Percentiles rank a stretch among this genome's conserved stretches.
These are phyloP conservation scores for Hanseniaspora sp. DNA, from an alignment of 1,139 yeast genomes.

Conservation along the genomic window DNA sequence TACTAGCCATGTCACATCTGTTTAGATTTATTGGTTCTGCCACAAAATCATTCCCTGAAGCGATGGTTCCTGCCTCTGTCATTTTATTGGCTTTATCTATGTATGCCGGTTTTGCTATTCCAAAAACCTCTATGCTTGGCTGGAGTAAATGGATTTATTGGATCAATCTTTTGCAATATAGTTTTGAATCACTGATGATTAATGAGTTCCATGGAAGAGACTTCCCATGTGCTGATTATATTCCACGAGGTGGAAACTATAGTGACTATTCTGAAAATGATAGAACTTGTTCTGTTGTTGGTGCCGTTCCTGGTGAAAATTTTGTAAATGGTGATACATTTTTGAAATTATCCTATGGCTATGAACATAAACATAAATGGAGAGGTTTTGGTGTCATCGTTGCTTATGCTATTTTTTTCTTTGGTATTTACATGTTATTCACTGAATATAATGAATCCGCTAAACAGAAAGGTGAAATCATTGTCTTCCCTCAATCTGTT, in stretches of 20 bases:
- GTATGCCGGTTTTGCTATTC: slow-evolving; percentile 68
- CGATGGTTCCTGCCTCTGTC: slow-evolving; percentile 63
- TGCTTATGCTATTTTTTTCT: slow-evolving; percentile 30
- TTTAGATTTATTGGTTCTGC: slow-evolving; percentile 63
- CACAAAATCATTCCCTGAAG: slow-evolving; percentile 49
- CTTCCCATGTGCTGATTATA: slow-evolving; percentile 36
- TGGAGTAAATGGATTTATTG: slow-evolving; percentile 78
- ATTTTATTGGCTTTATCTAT: slow-evolving; percentile 51
- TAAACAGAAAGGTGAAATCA: slow-evolving; percentile 72
- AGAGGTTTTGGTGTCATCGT: slow-evolving; percentile 64
- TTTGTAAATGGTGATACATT: slow-evolving; percentile 51
- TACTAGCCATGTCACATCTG: slow-evolving; percentile 58
- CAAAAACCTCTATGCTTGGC: slow-evolving; percentile 54
- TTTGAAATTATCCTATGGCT: slow-evolving; percentile 41
- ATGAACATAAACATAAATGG: slow-evolving; percentile 54
- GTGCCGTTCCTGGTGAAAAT: slow-evolving; percentile 47
- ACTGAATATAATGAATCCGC: slow-evolving; percentile 63
- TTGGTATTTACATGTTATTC: slow-evolving; percentile 35
- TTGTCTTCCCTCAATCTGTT: slow-evolving; percentile 49
- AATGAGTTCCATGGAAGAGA: slow-evolving; percentile 37
- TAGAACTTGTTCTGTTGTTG: slow-evolving; percentile 52
- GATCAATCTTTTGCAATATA: slow-evolving; percentile 58
- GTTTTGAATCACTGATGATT: slow-evolving; percentile 56
- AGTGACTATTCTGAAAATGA: slow-evolving; percentile 32
- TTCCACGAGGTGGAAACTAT: slow-evolving; percentile 46